These are phyloP conservation scores for Canavalia gladiata DNA, from an alignment of 306 rosid genomes.

Conservation along the genomic window DNA sequence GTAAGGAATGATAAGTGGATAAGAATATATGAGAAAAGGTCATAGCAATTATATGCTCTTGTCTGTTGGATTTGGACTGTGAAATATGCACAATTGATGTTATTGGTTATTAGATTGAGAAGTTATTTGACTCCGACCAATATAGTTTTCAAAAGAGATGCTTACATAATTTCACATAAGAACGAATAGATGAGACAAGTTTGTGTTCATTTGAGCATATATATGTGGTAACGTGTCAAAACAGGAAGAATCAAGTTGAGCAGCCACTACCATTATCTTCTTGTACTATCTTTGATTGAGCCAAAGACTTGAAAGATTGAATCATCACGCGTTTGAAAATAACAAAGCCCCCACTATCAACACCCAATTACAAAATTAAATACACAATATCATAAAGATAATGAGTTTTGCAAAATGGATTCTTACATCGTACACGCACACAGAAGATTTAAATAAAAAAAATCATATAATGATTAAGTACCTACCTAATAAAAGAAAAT, in stretches of 20 bases:
- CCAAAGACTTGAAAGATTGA: constrained; percentile 47
- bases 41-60: constrained; percentile 24
- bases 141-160: constrained; percentile 16
- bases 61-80: constrained; percentile 36
- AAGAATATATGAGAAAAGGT: constrained; percentile 20
- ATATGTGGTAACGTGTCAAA: constrained; percentile 38
- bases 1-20: constrained; percentile 18
- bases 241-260: constrained; percentile 26
- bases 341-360: constrained; percentile 13
- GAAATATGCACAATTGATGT: not conserved
- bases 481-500: no score
- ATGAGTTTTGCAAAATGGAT: not conserved
- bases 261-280: constrained; percentile 35
- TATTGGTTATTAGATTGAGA: constrained; percentile 11
- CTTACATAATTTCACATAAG: not conserved
- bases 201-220: not conserved
- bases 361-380: not conserved
- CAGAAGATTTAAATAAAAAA: no score
- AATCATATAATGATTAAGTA: not conserved
- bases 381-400: no score
- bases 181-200: constrained; percentile 41
- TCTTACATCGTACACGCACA: not conserved
- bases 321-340: constrained; percentile 49
- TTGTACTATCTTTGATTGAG: constrained; percentile 45
- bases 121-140: constrained; percentile 34